Evolutionary conservation across 208 protist genomes (phyloP), one percentile per base, ranked within the genome.

Genomic region (Leishmania braziliensis): DNA sequence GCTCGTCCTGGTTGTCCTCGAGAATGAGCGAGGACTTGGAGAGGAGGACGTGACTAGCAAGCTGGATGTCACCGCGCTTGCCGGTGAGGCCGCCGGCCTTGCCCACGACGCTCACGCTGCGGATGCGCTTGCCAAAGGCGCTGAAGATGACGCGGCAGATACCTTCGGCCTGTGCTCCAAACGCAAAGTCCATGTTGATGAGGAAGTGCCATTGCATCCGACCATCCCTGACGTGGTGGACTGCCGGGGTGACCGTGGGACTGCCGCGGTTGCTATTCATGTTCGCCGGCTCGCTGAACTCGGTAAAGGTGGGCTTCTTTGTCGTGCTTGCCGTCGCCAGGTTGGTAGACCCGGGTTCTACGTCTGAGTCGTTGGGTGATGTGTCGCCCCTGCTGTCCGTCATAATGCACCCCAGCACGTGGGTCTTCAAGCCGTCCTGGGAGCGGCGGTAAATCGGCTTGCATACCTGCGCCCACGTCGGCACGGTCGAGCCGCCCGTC

Each of bases 171-270:
- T 98, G 95, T 5, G 93, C 92, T 0, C 95, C 95, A 87, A 98
- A 98, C 48, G 93, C 92, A 73, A 96, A 98, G 86, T 98, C 95
- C 92, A 97, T 98, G 83, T 98, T 98, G 83, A 98, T 90, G 82
- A 98, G 92, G 76, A 98, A 93, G 83, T 96, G 93, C 16, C 84
- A 86, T 77, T 80, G 71, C 60, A 90, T 79, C 6, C 91, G 90
- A 51, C 78, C 74, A 77, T 80, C 75, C 26, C 51, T 60, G 78
- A 62, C 46, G 68, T 78, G 54, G 68, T 50, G 75, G 23, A 33
- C 71, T 20, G 63, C 71, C 36, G 83, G 62, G 10, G 74, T 70
- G 20, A 43, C 62, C 26, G 48, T 39, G 39, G 75, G 20, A 5
- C 3, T 72, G 51, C 50, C 33, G 48, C 16, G 9, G 75, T 18